Base-by-base conservation (phyloP, 2,329 filamentous ascomycete genomes). In the Pseudogymnoascus sp. region DNA sequence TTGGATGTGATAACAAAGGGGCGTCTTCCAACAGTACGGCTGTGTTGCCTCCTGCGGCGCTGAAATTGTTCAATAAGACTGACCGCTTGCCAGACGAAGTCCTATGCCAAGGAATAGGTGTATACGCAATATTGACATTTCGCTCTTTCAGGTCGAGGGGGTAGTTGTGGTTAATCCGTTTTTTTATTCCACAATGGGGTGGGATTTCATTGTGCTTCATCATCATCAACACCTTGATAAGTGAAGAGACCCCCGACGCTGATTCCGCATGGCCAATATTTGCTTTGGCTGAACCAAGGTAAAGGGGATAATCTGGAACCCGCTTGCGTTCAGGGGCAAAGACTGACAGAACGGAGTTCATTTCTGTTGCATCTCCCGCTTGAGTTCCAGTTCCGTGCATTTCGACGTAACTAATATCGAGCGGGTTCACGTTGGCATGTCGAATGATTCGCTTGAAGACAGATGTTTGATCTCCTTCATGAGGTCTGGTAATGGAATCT, bases 351-450 rank as follows among this genome's bases (percentile, higher is more conserved):
- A 62, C 43, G 8, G 59, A 61, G 11, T 30, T 78, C 87, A 92
- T 91, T 71, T 95, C 91, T 6, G 84, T 88, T 9, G 84, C 85
- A 68, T 94, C 90, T 64, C 88, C 90, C 38, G 87, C 89, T 71
- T 92, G 89, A 0, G 89, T 94, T 41, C 90, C 90, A 3, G 90
- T 94, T 20, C 88, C 90, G 71, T 94, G 90, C 85, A 92, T 90
- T 74, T 94, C 90, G 11, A 93, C 84, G 68, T 91, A 93, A 72
- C 85, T 85, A 59, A 94, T 81, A 64, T 91, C 87, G 58, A 85
- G 80, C 1, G 89, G 87, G 68, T 91, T 85, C n/a, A 92, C 80
- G 62, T 87, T 86, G 36, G 61, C 33, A 8, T 61, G 33, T 35
- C 37, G 82, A 1, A 92, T 78, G n/a, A 92, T 84, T 47, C 83